Conservation (phyloP, 1,284 basidiomycete genomes). For the Microbotryum lychnidis-dioicae region DNA sequence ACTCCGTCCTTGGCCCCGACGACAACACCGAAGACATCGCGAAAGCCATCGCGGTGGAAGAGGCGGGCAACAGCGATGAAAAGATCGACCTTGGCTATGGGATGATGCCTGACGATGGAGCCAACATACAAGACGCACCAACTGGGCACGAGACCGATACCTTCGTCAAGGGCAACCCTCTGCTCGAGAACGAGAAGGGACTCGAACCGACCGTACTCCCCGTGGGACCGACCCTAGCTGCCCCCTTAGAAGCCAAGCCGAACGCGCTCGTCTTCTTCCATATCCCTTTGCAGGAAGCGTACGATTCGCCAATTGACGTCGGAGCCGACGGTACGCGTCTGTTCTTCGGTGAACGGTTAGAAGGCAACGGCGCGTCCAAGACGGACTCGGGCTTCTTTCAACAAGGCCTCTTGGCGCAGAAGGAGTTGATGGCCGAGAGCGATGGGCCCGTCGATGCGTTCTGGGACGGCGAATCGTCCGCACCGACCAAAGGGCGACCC, state of each 20-base stretch:
- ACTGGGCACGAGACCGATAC: no score
- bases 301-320: conserved; percentile 28
- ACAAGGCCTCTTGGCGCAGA: conserved; percentile 63
- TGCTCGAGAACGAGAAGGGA: conserved; percentile 6
- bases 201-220: conserved; percentile 24
- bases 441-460: conserved; percentile 46
- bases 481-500: conserved; percentile 36
- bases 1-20: conserved; percentile 36
- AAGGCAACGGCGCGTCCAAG: conserved; percentile 57
- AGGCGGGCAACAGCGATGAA: no score
- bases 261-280: conserved; percentile 90
- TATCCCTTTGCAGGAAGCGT: conserved; percentile 67
- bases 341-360: conserved; percentile 45
- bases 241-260: conserved; percentile 63
- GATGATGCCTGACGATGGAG: no score
- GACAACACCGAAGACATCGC: no score
- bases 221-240: conserved; percentile 35
- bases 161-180: not conserved
- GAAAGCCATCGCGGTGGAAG: no score
- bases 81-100: no score
- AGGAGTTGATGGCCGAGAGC: conserved; percentile 26
- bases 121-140: no score
- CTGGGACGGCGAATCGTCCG: conserved; percentile 34
- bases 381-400: conserved; percentile 68
- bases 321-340: conserved; percentile 10